phyloP scores from a whole-genome alignment of 768 basidiomycete genomes.

The Pisolithus marmoratus region DNA sequence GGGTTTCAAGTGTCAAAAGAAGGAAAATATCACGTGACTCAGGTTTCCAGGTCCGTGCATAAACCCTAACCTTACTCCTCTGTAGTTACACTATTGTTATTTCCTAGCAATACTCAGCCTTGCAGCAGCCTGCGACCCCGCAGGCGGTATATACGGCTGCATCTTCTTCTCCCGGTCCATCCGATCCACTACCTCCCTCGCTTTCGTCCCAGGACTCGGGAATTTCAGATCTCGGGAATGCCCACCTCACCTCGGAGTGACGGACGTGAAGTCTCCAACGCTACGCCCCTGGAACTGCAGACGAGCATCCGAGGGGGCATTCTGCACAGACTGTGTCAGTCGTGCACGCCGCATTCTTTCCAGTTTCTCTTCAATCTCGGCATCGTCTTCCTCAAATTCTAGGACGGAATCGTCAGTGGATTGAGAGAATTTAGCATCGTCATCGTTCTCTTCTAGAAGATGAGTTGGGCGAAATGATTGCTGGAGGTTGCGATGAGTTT shows the following conservation, averaged over 20 bases:
- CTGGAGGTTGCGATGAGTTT: constrained; percentile 18
- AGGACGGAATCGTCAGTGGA: neutral
- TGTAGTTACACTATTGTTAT: too few relatives aligned
- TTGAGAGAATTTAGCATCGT: neutral
- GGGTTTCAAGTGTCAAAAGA: neutral
- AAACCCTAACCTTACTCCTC: neutral
- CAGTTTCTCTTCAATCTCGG: constrained; percentile 9
- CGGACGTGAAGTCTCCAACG: too few relatives aligned
- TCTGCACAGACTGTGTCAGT: neutral
- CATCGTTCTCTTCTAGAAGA: neutral
- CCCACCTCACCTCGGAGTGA: too few relatives aligned
- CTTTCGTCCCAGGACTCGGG: constrained; percentile 12
- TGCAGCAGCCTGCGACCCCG: constrained; percentile 13
- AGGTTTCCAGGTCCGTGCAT: neutral
- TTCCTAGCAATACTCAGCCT: neutral
- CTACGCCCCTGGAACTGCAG: too few relatives aligned
- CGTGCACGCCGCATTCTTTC: constrained; percentile 9
- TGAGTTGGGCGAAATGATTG: neutral
- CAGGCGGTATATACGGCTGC: constrained; percentile 6
- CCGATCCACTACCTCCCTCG: neutral
- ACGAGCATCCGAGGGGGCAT: neutral
- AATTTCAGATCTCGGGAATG: constrained; percentile 1
- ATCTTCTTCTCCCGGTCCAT: constrained; percentile 2
- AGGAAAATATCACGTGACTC: neutral
- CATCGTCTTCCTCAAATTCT: neutral